phyloP scores from a whole-genome alignment of 1,284 basidiomycete genomes.

The Trichosporon coremiiforme region DNA sequence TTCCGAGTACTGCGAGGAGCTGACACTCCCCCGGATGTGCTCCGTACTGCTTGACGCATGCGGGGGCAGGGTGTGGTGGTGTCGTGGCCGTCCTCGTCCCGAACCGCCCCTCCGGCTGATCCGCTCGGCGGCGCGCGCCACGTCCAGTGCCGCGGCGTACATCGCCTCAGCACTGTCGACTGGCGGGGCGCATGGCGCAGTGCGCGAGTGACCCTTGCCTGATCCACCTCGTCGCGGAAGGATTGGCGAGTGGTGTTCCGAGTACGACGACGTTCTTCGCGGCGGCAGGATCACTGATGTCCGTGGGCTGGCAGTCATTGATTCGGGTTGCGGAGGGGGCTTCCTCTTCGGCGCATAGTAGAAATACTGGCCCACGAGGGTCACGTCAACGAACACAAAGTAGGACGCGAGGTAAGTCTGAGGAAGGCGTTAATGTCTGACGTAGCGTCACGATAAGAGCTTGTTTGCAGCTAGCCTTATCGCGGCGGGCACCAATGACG shows the following conservation, averaged over 20 bases:
- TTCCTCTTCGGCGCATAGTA: conserved; percentile 63
- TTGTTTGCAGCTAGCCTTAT: conserved; percentile 5
- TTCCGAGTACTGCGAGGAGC: conserved; percentile 16
- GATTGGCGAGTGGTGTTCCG: conserved; percentile 22
- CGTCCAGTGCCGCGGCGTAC: conserved; percentile 54
- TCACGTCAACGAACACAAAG: conserved; percentile 77
- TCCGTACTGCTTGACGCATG: conserved; percentile 3
- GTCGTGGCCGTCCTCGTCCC: conserved; percentile 24
- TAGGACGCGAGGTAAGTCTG: conserved; percentile 86
- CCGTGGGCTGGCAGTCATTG: conserved; percentile 26
- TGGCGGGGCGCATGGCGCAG: conserved; percentile 24
- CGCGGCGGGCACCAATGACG: not conserved
- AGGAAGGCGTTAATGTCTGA: conserved; percentile 13
- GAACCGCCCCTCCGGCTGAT: conserved; percentile 36
- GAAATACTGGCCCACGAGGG: conserved; percentile 73
- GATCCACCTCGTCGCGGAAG: conserved; percentile 1
- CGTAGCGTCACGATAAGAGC: not conserved
- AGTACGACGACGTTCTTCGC: conserved; percentile 14
- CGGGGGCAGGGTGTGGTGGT: conserved; percentile 1
- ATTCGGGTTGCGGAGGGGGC: conserved; percentile 25
- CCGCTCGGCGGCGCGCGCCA: conserved; percentile 55
- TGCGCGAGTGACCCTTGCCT: conserved; percentile 1
- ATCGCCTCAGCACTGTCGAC: conserved; percentile 44
- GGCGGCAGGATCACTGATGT: conserved; percentile 22
- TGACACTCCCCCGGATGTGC: conserved; percentile 11